These are phyloP conservation scores for Flaveria robusta DNA, from an alignment of 129 eudicot species.

Conservation along the genomic window DNA sequence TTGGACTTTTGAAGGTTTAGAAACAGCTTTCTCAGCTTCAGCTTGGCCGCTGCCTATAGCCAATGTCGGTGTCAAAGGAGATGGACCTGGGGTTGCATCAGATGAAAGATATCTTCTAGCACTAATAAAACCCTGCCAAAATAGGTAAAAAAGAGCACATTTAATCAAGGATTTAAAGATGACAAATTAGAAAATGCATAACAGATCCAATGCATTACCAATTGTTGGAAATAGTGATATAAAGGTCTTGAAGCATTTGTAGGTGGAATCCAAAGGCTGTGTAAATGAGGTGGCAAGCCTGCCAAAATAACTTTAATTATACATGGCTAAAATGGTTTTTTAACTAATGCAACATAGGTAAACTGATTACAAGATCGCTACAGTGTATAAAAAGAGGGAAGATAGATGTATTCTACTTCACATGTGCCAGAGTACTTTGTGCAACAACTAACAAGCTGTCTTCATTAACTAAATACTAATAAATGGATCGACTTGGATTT, in stretches of 20 bases:
- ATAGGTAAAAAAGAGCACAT: conserved; percentile 17
- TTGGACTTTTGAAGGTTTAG: conserved; percentile 77
- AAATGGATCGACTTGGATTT: no score
- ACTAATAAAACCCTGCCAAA: conserved; percentile 70
- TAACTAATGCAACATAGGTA: background rate
- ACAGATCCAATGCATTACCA: conserved; percentile 50
- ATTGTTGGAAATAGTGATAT: conserved; percentile 53
- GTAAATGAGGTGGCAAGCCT: conserved; percentile 56
- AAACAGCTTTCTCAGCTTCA: conserved; percentile 62
- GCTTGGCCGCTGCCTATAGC: conserved; percentile 59
- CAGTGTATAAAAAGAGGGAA: background rate
- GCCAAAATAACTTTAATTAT: conserved; percentile 26
- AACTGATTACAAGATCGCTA: conserved; percentile 15
- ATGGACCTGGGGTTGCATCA: conserved; percentile 70
- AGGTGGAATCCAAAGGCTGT: conserved; percentile 41
- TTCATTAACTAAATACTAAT: no score
- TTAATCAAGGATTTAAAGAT: background rate
- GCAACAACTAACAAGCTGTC: no score
- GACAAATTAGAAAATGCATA: conserved; percentile 1
- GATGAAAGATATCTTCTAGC: conserved; percentile 75
- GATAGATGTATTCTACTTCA: background rate
- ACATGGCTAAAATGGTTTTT: background rate
- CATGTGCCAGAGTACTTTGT: conserved; percentile 10
- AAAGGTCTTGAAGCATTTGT: conserved; percentile 53
- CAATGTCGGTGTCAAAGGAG: conserved; percentile 72